These are phyloP conservation scores for Emmonsia crescens DNA, from an alignment of 2,329 filamentous ascomycete species.

Conservation along the genomic window DNA sequence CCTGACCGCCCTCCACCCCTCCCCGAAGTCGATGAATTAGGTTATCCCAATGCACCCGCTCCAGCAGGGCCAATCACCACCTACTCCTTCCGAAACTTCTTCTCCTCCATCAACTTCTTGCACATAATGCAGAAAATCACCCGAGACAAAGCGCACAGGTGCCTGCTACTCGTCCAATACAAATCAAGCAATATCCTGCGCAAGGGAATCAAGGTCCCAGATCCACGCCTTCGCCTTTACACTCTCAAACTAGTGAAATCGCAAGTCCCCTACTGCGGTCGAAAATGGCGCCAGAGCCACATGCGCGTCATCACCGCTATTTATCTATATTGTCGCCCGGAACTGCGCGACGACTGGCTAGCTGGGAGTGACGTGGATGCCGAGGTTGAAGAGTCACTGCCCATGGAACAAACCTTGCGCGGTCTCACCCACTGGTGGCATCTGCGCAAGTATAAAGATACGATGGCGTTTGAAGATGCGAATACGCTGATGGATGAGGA, in stretches of 20 bases:
- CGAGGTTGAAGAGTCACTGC: constrained; percentile 85
- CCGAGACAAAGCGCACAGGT: constrained; percentile 89
- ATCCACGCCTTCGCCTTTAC: constrained; percentile 78
- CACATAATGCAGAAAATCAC: constrained; percentile 97
- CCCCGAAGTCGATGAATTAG: constrained; percentile 71
- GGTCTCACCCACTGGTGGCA: constrained; percentile 94
- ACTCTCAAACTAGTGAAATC: constrained; percentile 98
- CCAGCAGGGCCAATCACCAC: constrained; percentile 55
- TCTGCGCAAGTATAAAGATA: constrained; percentile 66
- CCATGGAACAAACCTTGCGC: constrained; percentile 79
- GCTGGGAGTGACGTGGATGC: constrained; percentile 81
- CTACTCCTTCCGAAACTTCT: constrained; percentile 91
- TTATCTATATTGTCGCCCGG: constrained; percentile 84
- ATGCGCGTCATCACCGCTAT: constrained; percentile 98
- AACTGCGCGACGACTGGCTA: constrained; percentile 91
- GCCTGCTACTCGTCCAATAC: constrained; percentile 86
- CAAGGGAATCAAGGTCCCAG: constrained; percentile 82
- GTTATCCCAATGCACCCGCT: constrained; percentile 59
- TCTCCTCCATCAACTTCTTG: constrained; percentile 87
- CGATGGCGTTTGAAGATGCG: constrained; percentile 47
- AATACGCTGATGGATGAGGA: constrained; percentile 56
- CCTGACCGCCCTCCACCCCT: constrained; percentile 7
- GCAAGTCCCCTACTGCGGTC: constrained; percentile 93
- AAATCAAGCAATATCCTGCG: constrained; percentile 87
- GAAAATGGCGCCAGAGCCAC: constrained; percentile 95